Conservation (phyloP, 768 basidiomycete species). For the Hygrophorus pudorinus region DNA sequence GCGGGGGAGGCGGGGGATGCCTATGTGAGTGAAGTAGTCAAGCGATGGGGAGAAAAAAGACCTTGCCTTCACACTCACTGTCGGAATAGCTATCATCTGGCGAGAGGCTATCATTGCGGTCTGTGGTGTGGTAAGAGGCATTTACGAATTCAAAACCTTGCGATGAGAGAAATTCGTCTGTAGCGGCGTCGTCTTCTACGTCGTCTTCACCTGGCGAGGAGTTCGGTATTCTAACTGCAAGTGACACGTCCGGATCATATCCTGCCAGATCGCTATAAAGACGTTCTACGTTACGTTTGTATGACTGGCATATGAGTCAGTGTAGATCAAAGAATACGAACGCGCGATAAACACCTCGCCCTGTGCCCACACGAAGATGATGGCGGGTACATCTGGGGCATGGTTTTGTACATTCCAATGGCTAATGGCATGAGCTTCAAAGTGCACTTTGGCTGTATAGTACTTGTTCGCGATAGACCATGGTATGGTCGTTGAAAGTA, state of each 20-base stretch:
- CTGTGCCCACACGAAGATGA: constrained; percentile 61
- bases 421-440: constrained; percentile 41
- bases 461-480: constrained; percentile 79
- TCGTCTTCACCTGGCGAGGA: constrained; percentile 14
- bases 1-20: constrained; percentile 47
- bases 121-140: constrained; percentile 22
- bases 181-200: constrained; percentile 32
- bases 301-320: constrained; percentile 33
- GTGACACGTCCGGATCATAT: constrained; percentile 61
- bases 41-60: not conserved
- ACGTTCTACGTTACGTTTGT: constrained; percentile 42
- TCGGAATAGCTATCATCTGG: constrained; percentile 11
- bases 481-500: constrained; percentile 27
- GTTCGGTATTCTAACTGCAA: constrained; percentile 50
- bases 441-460: constrained; percentile 70
- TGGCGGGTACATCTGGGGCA: constrained; percentile 41
- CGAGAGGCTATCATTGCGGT: not conserved
- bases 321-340: constrained; percentile 6
- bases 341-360: constrained; percentile 44
- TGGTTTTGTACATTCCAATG: constrained; percentile 25
- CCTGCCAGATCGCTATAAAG: constrained; percentile 38
- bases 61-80: constrained; percentile 13
- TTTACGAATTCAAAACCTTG: constrained; percentile 76
- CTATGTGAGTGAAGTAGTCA: constrained; percentile 17
- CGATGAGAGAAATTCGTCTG: constrained; percentile 56